These are phyloP conservation scores for Cyberlindnera americana DNA, from an alignment of 805 yeast species.

Conservation along the genomic window DNA sequence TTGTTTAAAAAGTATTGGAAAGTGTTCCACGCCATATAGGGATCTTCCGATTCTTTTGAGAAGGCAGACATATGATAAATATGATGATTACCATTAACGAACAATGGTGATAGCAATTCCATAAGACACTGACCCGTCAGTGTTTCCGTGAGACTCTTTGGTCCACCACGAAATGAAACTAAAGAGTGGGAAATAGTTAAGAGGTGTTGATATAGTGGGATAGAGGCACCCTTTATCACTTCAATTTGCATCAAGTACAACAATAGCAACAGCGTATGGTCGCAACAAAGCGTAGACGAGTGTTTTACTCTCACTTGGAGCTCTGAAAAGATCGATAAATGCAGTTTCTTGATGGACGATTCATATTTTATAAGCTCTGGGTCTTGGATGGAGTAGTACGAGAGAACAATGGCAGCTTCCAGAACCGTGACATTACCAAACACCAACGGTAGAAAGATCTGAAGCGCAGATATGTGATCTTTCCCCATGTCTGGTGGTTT, in stretches of 20 bases:
- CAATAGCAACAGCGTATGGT: conserved; percentile 9
- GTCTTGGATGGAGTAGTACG: conserved; percentile 1
- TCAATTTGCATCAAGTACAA: conserved; percentile 9
- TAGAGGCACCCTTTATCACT: conserved; percentile 6
- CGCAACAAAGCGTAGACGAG: conserved; percentile 8
- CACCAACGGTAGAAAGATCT: conserved; percentile 10
- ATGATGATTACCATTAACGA: conserved; percentile 6
- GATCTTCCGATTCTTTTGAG: neutral
- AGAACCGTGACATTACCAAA: conserved; percentile 10
- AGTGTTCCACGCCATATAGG: conserved; percentile 3
- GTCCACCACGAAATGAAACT: conserved; percentile 10
- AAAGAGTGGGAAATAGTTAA: neutral
- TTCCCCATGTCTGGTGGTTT: neutral
- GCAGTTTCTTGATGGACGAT: conserved; percentile 2
- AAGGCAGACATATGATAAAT: neutral
- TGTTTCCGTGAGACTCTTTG: conserved; percentile 8
- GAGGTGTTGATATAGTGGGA: conserved; percentile 4
- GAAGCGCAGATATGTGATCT: conserved; percentile 7
- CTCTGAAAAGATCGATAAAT: conserved; percentile 5
- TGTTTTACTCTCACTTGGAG: conserved; percentile 4
- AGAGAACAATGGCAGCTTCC: conserved; percentile 6
- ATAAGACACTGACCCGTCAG: conserved; percentile 11
- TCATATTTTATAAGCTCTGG: neutral
- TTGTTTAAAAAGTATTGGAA: conserved; percentile 2
- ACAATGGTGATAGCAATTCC: conserved; percentile 2